Evolutionary conservation across 179 eudicot genomes (phyloP).

Genomic region (Spinacia oleracea): DNA sequence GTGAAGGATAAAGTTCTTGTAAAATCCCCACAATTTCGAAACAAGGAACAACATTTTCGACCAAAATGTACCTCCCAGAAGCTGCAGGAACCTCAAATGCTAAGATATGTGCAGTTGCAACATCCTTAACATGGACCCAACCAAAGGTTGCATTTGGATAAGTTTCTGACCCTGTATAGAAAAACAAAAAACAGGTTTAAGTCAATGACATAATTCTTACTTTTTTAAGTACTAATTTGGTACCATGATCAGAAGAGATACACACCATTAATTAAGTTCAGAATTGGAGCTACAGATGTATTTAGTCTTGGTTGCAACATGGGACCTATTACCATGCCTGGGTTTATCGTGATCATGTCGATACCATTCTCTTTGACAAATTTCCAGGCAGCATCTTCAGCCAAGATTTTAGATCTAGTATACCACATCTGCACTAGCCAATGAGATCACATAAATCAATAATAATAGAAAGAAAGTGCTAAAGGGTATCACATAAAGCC

Average conservation of each 20-base stretch:
- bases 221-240: not conserved
- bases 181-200: not conserved
- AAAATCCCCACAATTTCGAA: constrained; percentile 32
- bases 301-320: constrained; percentile 43
- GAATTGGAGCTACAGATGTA: constrained; percentile 25
- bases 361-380: constrained; percentile 41
- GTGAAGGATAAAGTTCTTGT: constrained; percentile 35
- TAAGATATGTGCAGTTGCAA: constrained; percentile 47
- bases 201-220: not conserved
- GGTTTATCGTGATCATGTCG: constrained; percentile 47
- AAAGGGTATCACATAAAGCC: not conserved
- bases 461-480: not conserved
- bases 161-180: constrained; percentile 24
- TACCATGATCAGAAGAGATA: not conserved
- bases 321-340: constrained; percentile 44
- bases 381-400: constrained; percentile 54
- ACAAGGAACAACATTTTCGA: constrained; percentile 31
- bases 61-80: constrained; percentile 44
- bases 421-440: constrained; percentile 41
- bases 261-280: constrained; percentile 45
- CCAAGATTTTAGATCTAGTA: constrained; percentile 44
- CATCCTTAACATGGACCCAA: constrained; percentile 51
- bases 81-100: constrained; percentile 51
- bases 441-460: not conserved
- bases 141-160: constrained; percentile 27